These are phyloP conservation scores for Hondaea fermentalgiana DNA, from an alignment of 108 stramenopile species.

Conservation along the genomic window DNA sequence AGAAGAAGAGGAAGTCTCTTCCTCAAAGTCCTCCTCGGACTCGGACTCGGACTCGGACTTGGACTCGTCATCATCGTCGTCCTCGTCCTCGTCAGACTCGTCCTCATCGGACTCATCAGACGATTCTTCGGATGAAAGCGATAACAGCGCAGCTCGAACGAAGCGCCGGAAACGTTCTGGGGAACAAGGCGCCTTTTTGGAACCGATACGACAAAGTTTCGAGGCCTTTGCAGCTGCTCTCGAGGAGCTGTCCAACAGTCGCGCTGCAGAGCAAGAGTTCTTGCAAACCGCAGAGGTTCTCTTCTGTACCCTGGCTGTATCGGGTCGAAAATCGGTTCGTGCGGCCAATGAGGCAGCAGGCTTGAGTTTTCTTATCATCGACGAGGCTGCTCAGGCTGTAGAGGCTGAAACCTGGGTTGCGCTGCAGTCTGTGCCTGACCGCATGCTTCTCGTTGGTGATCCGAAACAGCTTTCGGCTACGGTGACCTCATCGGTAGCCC, in stretches of 20 bases:
- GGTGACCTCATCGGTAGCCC: slow-evolving; percentile 22
- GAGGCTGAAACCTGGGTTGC: slow-evolving; percentile 67
- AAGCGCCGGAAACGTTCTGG: not conserved
- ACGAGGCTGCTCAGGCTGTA: slow-evolving; percentile 83
- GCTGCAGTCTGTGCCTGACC: slow-evolving; percentile 54
- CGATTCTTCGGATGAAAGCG: not conserved
- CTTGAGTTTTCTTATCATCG: slow-evolving; percentile 64
- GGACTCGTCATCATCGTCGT: not conserved
- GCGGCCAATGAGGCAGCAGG: not conserved
- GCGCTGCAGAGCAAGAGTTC: slow-evolving; percentile 10
- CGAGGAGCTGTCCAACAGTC: not conserved
- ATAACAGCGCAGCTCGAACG: not conserved
- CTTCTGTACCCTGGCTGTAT: slow-evolving; percentile 20
- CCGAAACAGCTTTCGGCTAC: slow-evolving; percentile 79
- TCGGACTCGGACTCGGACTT: not conserved
- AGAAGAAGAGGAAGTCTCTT: not conserved
- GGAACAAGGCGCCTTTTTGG: not conserved
- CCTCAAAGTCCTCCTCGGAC: not conserved
- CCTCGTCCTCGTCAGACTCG: not conserved
- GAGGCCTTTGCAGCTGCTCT: not conserved
- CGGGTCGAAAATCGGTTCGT: not conserved
- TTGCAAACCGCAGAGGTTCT: slow-evolving; percentile 23
- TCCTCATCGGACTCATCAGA: not conserved
- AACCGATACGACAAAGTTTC: not conserved
- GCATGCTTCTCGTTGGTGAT: slow-evolving; percentile 70